phyloP scores from a whole-genome alignment of 768 basidiomycete genomes.

The Tulasnella calospora region DNA sequence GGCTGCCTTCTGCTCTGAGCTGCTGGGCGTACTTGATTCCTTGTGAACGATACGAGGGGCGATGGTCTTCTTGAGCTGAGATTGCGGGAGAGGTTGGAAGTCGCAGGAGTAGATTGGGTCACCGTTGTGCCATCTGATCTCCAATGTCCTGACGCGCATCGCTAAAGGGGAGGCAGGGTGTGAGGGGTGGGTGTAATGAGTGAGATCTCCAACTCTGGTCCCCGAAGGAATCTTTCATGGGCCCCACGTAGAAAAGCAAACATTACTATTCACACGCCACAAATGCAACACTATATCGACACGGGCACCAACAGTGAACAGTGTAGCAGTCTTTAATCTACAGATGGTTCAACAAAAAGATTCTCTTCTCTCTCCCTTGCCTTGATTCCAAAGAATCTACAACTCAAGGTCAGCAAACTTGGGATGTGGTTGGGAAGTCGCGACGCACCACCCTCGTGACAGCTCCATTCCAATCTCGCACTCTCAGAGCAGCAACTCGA shows the following conservation, averaged over 20 bases:
- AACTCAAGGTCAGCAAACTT: not conserved
- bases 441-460: slow-evolving; percentile 22
- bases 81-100: slow-evolving; percentile 76
- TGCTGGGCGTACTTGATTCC: slow-evolving; percentile 58
- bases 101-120: slow-evolving; percentile 96
- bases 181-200: not conserved
- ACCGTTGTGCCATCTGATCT: slow-evolving; percentile 95
- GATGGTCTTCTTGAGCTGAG: slow-evolving; percentile 39
- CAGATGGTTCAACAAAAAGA: not conserved
- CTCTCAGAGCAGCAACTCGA: slow-evolving; percentile 21
- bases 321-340: not conserved
- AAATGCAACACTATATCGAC: not conserved
- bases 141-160: slow-evolving; percentile 85
- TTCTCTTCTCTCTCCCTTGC: not conserved
- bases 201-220: not conserved
- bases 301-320: too few species aligned
- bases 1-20: slow-evolving; percentile 35
- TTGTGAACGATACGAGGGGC: slow-evolving; percentile 30
- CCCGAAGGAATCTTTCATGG: not conserved
- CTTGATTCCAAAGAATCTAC: not conserved
- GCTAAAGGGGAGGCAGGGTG: not conserved
- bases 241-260: not conserved
- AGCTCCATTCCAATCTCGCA: slow-evolving; percentile 28
- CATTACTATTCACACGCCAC: not conserved
- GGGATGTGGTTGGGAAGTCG: not conserved